Percentiles rank a stretch among this genome's conserved stretches.
Evolutionary conservation across 169 alveolate genomes (phyloP).

Genomic region (Babesia ovata): DNA sequence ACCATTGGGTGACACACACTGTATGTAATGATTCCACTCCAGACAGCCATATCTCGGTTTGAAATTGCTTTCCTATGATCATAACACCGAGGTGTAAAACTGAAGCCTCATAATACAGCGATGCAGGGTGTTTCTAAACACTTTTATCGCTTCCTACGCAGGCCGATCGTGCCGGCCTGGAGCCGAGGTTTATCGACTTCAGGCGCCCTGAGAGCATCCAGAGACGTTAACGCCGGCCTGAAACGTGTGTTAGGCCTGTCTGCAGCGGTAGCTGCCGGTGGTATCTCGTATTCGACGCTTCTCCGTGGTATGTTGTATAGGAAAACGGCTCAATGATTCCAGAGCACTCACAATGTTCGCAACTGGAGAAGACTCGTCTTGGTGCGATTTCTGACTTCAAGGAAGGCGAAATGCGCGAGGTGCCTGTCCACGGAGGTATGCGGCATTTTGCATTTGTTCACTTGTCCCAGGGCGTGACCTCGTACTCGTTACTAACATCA

Average conservation of each 20-base stretch:
- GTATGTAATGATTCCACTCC: too few relatives aligned
- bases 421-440: slow-evolving; percentile 61
- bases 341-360: slow-evolving; percentile 13
- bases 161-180: not conserved
- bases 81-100: too few relatives aligned
- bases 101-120: not conserved
- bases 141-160: slow-evolving; percentile 1
- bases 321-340: not conserved
- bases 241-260: not conserved
- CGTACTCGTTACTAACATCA: slow-evolving; percentile 67
- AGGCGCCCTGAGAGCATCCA: not conserved
- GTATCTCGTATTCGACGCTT: not conserved
- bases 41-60: too few relatives aligned
- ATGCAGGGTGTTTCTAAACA: not conserved
- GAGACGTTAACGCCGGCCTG: too few relatives aligned
- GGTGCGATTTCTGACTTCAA: slow-evolving; percentile 64
- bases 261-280: slow-evolving; percentile 4
- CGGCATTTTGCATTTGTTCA: too few relatives aligned
- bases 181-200: not conserved
- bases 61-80: too few relatives aligned
- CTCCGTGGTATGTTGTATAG: not conserved
- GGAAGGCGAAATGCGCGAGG: slow-evolving; percentile 77
- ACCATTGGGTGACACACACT: too few relatives aligned
- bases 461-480: slow-evolving; percentile 61
- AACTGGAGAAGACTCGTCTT: slow-evolving; percentile 48